A percentile compares a stretch with the other conserved stretches of the same genome.
Conservation (phyloP, 768 basidiomycete species). For the Mycena albidolilacea region DNA sequence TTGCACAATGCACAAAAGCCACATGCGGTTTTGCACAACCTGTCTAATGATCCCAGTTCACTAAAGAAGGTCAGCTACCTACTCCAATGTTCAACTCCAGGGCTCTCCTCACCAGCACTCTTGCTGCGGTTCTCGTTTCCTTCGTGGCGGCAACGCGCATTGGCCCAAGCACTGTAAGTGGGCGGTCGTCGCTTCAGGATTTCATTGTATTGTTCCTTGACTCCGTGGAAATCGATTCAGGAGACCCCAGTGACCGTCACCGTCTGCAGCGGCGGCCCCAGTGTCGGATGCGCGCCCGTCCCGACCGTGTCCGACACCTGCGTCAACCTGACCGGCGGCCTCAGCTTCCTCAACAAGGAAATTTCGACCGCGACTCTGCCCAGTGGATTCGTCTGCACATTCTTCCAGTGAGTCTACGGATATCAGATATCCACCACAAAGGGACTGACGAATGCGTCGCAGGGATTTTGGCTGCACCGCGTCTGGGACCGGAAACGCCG, state of each 20-base stretch:
- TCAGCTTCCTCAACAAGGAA: constrained; percentile 21
- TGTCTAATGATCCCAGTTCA: not conserved
- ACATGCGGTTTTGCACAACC: too few species aligned
- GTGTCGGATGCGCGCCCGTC: not conserved
- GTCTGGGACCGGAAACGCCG: not conserved
- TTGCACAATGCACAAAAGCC: too few species aligned
- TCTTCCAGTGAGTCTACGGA: constrained; percentile 6
- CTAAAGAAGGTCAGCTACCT: not conserved
- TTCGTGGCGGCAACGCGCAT: not conserved
- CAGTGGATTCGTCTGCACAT: constrained; percentile 12
- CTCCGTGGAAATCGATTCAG: not conserved
- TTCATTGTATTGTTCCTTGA: not conserved
- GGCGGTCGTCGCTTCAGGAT: not conserved
- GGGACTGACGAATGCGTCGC: not conserved
- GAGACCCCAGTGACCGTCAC: not conserved
- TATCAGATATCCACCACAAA: not conserved
- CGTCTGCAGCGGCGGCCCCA: not conserved
- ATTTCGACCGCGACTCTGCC: constrained; percentile 4
- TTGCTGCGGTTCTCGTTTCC: not conserved
- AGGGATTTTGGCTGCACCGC: constrained; percentile 5
- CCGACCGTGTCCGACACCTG: constrained; percentile 13
- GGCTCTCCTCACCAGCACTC: not conserved
- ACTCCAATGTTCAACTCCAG: not conserved
- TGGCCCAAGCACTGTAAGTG: not conserved
- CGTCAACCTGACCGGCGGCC: constrained; percentile 8